phyloP scores from a whole-genome alignment of 176 grass and related monocot species.

The Melocanna baccifera region DNA sequence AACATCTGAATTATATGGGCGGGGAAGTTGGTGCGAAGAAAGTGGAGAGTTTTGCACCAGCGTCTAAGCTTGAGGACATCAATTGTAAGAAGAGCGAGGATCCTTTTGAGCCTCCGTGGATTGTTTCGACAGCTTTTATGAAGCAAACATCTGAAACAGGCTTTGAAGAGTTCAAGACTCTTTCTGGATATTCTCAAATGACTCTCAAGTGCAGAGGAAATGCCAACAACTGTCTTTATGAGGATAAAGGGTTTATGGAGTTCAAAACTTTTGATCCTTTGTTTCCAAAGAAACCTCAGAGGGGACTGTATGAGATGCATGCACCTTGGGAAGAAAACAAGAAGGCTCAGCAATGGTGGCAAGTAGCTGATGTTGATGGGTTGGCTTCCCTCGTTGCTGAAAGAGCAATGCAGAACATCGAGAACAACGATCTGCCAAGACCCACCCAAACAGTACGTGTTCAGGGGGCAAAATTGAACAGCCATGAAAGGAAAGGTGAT shows the following conservation, averaged over 20 bases:
- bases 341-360: constrained; percentile 81
- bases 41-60: constrained; percentile 3
- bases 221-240: constrained; percentile 20
- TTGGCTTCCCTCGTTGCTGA: constrained; percentile 72
- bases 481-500: constrained; percentile 28
- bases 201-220: constrained; percentile 44
- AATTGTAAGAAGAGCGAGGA: constrained; percentile 22
- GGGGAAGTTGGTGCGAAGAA: constrained; percentile 29
- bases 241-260: constrained; percentile 50
- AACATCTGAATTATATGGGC: constrained; percentile 39
- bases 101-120: constrained; percentile 40
- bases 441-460: constrained; percentile 41
- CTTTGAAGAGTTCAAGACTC: constrained; percentile 28
- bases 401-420: constrained; percentile 63
- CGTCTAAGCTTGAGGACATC: constrained; percentile 32
- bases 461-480: constrained; percentile 17
- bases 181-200: constrained; percentile 7
- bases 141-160: constrained; percentile 43
- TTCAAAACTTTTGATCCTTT: constrained; percentile 48
- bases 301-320: constrained; percentile 35
- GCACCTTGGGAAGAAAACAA: constrained; percentile 45
- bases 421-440: constrained; percentile 83
- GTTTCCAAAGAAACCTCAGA: constrained; percentile 36
- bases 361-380: constrained; percentile 60
- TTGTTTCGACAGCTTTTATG: constrained; percentile 44